Percentiles rank a stretch among this genome's conserved stretches.
Conservation (phyloP, 768 basidiomycete species). For the Omphalotus guepiniiformis region DNA sequence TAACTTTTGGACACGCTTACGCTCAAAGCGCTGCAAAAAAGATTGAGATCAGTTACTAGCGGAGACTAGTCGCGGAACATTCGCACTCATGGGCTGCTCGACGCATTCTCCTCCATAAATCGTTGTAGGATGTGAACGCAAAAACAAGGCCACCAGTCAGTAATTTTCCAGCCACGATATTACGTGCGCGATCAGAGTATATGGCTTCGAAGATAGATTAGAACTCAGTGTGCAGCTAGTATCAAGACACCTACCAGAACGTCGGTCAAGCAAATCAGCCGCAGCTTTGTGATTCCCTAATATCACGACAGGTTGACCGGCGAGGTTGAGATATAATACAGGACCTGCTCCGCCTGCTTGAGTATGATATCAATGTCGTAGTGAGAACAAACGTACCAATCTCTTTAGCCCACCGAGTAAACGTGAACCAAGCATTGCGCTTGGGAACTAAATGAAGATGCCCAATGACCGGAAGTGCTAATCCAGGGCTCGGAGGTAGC, state of each 20-base stretch:
- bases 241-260: too few relatives aligned
- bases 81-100: slow-evolving; percentile 21
- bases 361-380: neutral
- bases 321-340: slow-evolving; percentile 3
- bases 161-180: neutral
- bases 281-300: slow-evolving; percentile 3
- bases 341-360: neutral
- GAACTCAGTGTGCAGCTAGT: too few relatives aligned
- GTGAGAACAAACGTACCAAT: slow-evolving; percentile 30
- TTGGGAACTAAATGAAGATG: slow-evolving; percentile 28
- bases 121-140: neutral
- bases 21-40: too few relatives aligned
- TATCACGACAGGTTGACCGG: neutral
- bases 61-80: too few relatives aligned
- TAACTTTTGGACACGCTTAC: too few relatives aligned
- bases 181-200: neutral
- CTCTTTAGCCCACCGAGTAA: slow-evolving; percentile 25
- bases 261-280: slow-evolving; percentile 1
- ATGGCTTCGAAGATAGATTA: too few relatives aligned
- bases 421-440: slow-evolving; percentile 23
- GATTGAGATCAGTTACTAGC: too few relatives aligned
- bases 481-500: slow-evolving; percentile 36
- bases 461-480: slow-evolving; percentile 34
- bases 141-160: neutral
- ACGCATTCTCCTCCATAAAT: neutral